phyloP scores from a whole-genome alignment of 2,329 filamentous ascomycete genomes.

The Fusarium oligoseptatum region DNA sequence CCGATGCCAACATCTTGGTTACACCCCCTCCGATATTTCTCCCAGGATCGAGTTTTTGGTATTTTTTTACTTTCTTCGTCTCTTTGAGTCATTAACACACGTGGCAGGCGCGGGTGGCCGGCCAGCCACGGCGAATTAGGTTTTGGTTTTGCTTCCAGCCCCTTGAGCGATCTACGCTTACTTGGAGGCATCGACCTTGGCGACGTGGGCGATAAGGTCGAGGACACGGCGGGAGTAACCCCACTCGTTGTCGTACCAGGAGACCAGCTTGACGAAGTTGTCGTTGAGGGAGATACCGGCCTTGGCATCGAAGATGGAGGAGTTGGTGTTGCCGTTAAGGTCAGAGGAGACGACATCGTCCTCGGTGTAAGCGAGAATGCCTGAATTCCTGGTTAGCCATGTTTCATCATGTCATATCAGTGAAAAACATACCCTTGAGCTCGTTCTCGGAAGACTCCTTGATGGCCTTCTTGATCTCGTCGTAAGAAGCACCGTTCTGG shows the following conservation, averaged over 20 bases:
- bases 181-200: constrained; percentile 78
- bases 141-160: constrained; percentile 42
- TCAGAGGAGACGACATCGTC: constrained; percentile 96
- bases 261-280: constrained; percentile 98
- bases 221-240: constrained; percentile 97
- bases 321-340: constrained; percentile 91
- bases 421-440: constrained; percentile 80
- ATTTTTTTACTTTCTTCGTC: constrained; percentile 41
- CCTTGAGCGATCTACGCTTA: constrained; percentile 51
- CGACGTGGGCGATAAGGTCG: constrained; percentile 83
- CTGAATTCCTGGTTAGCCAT: constrained; percentile 56
- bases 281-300: constrained; percentile 98
- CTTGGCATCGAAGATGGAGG: constrained; percentile 99
- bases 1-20: constrained; percentile 37
- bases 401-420: background rate
- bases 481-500: constrained; percentile 89
- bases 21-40: constrained; percentile 43
- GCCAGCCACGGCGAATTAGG: constrained; percentile 39
- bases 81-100: constrained; percentile 45
- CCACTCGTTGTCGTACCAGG: constrained; percentile 99
- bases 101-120: constrained; percentile 21
- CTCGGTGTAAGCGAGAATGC: constrained; percentile 94
- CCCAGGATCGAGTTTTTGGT: constrained; percentile 40
- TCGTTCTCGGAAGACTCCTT: constrained; percentile 87
- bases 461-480: constrained; percentile 92